These are phyloP conservation scores for Suillus lakei DNA, from an alignment of 768 basidiomycete genomes.

Conservation along the genomic window DNA sequence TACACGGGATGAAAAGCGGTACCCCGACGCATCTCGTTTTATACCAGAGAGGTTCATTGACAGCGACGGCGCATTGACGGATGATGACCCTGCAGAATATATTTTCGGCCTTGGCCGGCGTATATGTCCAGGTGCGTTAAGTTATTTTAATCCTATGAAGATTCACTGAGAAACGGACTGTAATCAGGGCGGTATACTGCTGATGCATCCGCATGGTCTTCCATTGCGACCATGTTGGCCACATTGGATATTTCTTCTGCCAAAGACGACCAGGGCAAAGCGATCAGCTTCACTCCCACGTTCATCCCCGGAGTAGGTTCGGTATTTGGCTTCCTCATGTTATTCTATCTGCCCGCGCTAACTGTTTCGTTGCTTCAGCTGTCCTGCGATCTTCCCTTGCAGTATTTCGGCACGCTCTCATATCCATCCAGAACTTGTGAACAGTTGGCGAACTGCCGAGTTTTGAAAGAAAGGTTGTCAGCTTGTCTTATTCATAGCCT, in stretches of 20 bases:
- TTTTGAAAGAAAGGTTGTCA: neutral
- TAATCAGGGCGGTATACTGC: constrained; percentile 26
- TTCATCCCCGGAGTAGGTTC: neutral
- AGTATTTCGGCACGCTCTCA: neutral
- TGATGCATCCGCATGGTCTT: constrained; percentile 23
- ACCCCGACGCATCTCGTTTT: constrained; percentile 16
- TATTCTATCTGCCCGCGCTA: no score
- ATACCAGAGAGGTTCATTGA: constrained; percentile 20
- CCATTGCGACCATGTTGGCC: constrained; percentile 21
- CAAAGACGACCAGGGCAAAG: constrained; percentile 9
- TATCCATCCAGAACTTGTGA: neutral
- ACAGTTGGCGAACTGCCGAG: neutral
- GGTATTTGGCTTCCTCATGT: neutral
- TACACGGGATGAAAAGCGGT: constrained; percentile 16
- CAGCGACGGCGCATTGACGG: constrained; percentile 11
- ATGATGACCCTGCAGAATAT: constrained; percentile 12
- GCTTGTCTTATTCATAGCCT: neutral
- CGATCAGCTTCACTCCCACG: constrained; percentile 3
- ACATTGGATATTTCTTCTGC: constrained; percentile 5
- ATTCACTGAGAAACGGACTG: neutral
- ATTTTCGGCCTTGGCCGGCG: constrained; percentile 15
- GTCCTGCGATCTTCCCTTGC: constrained; percentile 1
- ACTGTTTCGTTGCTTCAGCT: neutral
- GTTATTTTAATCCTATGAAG: no score
- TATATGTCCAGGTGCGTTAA: constrained; percentile 2